Conservation (phyloP, 352 stramenopile species). For the Blastocystis hominis region DNA sequence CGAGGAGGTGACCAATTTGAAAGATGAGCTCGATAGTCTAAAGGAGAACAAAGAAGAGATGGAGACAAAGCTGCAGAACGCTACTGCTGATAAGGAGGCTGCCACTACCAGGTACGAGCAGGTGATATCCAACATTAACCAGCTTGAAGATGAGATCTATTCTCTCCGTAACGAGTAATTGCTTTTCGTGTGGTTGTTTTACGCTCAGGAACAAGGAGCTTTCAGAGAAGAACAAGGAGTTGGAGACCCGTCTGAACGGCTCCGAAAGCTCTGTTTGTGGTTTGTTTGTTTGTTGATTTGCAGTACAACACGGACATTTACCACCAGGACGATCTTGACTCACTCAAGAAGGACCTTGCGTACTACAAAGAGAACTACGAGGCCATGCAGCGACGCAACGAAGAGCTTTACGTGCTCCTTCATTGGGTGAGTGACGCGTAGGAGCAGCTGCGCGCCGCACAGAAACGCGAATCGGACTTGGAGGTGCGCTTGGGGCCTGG, state of each 20-base stretch:
- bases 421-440: background rate
- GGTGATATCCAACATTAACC: background rate
- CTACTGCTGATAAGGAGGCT: background rate
- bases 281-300: background rate
- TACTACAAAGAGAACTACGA: background rate
- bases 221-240: background rate
- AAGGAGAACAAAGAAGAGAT: background rate
- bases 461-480: constrained; percentile 1
- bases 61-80: background rate
- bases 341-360: background rate
- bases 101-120: background rate
- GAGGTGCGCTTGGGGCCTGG: background rate
- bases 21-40: background rate
- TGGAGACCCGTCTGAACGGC: background rate
- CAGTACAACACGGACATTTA: background rate
- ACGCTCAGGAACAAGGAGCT: background rate
- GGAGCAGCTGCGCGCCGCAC: background rate
- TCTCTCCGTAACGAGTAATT: background rate
- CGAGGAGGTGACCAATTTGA: background rate
- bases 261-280: background rate
- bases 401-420: background rate
- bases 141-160: background rate
- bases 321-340: background rate
- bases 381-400: background rate
- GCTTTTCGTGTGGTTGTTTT: background rate